phyloP scores from a whole-genome alignment of 2,329 filamentous ascomycete genomes.

The Pseudonectria foliicola region DNA sequence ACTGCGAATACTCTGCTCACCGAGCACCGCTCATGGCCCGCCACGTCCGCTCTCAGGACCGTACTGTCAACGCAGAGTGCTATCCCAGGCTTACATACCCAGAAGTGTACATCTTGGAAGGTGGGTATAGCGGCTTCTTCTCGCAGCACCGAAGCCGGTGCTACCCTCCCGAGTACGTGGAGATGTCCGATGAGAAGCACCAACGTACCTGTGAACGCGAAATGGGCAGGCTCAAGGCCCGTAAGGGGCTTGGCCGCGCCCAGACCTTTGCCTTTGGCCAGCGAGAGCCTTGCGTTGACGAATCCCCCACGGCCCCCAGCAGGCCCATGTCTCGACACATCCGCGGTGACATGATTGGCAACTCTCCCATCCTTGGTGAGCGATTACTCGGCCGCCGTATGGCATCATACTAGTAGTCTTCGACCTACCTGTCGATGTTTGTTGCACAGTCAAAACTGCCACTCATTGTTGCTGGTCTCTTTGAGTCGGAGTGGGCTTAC shows the following conservation, averaged over 20 bases:
- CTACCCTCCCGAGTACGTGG: slow-evolving; percentile 91
- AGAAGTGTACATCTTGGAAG: slow-evolving; percentile 94
- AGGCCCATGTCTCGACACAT: slow-evolving; percentile 34
- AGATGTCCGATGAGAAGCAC: slow-evolving; percentile 91
- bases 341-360: slow-evolving; percentile 29
- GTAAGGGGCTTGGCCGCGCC: slow-evolving; percentile 77
- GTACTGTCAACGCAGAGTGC: slow-evolving; percentile 72
- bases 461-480: slow-evolving; percentile 22
- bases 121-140: slow-evolving; percentile 94
- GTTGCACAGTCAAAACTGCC: slow-evolving; percentile 19
- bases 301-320: slow-evolving; percentile 52
- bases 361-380: slow-evolving; percentile 40
- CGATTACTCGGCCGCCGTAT: slow-evolving; percentile 52
- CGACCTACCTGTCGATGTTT: slow-evolving; percentile 16
- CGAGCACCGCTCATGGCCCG: slow-evolving; percentile 95
- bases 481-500: slow-evolving; percentile 15
- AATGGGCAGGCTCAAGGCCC: slow-evolving; percentile 85
- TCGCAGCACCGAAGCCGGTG: slow-evolving; percentile 70
- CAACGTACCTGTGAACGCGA: slow-evolving; percentile 90
- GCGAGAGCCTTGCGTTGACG: slow-evolving; percentile 47
- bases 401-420: slow-evolving; percentile 50
- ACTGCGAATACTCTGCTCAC: slow-evolving; percentile 98
- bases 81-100: slow-evolving; percentile 92
- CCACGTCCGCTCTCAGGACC: slow-evolving; percentile 83
- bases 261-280: slow-evolving; percentile 95